Conservation (phyloP, 345 rosid species). For the Tarenaya hassleriana region DNA sequence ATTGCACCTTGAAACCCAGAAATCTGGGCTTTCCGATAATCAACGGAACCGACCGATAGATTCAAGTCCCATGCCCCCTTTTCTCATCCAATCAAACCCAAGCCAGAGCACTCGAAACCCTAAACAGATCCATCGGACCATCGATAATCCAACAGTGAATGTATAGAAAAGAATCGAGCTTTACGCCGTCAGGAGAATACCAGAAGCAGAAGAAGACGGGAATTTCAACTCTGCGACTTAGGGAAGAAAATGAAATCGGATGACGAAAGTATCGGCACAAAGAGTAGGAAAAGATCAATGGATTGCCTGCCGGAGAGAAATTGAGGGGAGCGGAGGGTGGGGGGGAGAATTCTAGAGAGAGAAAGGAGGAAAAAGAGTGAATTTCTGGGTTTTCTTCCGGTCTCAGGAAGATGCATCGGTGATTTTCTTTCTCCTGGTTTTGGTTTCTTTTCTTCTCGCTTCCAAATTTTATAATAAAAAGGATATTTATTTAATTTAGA, state of each 20-base stretch:
- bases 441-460: neutral
- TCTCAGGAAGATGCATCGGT: neutral
- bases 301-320: neutral
- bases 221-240: neutral
- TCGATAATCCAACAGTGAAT: neutral
- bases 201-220: neutral
- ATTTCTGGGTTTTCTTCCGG: neutral
- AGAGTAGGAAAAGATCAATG: neutral
- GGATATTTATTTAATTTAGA: neutral
- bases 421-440: too few relatives aligned
- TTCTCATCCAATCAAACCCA: constrained; percentile 1
- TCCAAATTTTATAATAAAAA: neutral
- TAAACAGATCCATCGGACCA: neutral
- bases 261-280: neutral
- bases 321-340: neutral
- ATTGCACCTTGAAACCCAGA: neutral
- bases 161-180: neutral
- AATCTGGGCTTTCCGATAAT: neutral
- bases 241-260: neutral
- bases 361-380: neutral
- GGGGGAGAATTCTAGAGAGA: neutral
- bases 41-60: constrained; percentile 1
- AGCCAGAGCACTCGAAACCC: constrained; percentile 4
- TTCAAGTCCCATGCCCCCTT: constrained; percentile 4
- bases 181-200: neutral